phyloP scores from a whole-genome alignment of 768 basidiomycete genomes.

The Suillus lakei region DNA sequence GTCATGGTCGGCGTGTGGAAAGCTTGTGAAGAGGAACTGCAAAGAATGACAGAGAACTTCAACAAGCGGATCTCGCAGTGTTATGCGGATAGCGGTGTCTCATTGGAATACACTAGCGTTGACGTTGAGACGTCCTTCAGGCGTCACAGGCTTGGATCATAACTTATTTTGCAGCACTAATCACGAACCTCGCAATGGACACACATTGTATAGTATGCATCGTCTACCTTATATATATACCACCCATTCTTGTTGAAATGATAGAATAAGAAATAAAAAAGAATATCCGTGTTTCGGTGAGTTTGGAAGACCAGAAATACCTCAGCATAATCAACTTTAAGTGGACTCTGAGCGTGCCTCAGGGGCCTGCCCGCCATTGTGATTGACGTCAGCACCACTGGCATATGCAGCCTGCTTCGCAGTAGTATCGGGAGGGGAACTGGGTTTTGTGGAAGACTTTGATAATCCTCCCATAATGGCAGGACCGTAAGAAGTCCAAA shows the following conservation, averaged over 20 bases:
- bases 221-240: not conserved
- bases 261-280: not conserved
- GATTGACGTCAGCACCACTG: constrained; percentile 16
- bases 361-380: not conserved
- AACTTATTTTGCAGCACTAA: constrained; percentile 7
- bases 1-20: constrained; percentile 89
- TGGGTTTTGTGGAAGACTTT: constrained; percentile 11
- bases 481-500: constrained; percentile 49
- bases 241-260: not conserved
- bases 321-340: not conserved
- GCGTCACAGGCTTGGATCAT: constrained; percentile 52
- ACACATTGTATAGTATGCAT: constrained; percentile 10
- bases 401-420: constrained; percentile 14
- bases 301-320: not conserved
- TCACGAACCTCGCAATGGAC: constrained; percentile 4
- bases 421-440: constrained; percentile 12
- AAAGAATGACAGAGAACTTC: constrained; percentile 74
- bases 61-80: constrained; percentile 72
- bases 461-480: constrained; percentile 40
- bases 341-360: not conserved
- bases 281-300: not conserved
- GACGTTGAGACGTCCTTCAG: constrained; percentile 85
- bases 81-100: constrained; percentile 74
- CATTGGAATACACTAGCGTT: constrained; percentile 70
- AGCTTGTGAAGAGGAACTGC: constrained; percentile 84